Conservation (phyloP, 345 rosid species). For the Euclidium syriacum region DNA sequence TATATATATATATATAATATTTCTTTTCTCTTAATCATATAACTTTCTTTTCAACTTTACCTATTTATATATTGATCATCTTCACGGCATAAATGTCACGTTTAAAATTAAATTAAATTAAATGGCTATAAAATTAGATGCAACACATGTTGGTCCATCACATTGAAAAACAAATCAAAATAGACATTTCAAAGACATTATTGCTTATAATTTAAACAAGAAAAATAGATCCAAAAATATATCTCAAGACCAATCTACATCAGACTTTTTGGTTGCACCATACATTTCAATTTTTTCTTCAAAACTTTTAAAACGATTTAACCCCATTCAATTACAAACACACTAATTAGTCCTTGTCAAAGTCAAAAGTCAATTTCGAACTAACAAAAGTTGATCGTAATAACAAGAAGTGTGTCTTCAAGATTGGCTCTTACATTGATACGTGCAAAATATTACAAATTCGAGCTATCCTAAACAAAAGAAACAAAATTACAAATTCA, state of each 20-base stretch:
- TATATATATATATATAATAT: too few relatives aligned
- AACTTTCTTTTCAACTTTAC: neutral
- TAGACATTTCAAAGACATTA: constrained; percentile 22
- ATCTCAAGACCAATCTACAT: constrained; percentile 13
- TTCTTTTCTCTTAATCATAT: neutral
- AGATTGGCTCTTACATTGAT: neutral
- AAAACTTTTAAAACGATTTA: neutral
- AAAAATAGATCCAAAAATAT: neutral
- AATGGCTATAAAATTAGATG: constrained; percentile 7
- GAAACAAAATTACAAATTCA: constrained; percentile 1
- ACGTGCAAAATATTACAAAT: constrained; percentile 3
- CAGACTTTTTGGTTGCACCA: constrained; percentile 15
- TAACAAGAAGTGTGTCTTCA: neutral
- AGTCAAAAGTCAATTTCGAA: neutral
- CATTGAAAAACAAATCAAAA: constrained; percentile 4
- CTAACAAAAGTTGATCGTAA: neutral
- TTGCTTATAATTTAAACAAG: constrained; percentile 9
- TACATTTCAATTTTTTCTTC: neutral
- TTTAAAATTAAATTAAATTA: neutral
- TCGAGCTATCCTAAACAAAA: neutral
- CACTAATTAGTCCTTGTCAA: constrained; percentile 4
- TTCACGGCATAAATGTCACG: neutral
- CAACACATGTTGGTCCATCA: constrained; percentile 24
- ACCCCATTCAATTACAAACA: neutral
- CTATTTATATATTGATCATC: neutral